Conservation (phyloP, 1,284 basidiomycete genomes). For the Ustanciosporium gigantosporum region DNA sequence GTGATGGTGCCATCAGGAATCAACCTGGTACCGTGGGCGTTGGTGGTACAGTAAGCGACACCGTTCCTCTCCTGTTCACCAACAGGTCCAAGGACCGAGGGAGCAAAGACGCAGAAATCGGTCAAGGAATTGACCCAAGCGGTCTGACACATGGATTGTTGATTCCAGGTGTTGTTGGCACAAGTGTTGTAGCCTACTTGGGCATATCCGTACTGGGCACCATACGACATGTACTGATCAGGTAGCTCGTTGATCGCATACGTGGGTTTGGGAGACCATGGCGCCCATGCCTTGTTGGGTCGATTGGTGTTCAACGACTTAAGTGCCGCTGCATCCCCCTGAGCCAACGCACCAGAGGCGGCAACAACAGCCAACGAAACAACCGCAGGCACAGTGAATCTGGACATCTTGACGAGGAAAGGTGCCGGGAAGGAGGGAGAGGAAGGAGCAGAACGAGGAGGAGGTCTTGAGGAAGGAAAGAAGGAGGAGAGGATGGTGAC, state of each 20-base stretch:
- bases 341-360: conserved; percentile 14
- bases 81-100: conserved; percentile 34
- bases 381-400: background rate
- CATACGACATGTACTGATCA: conserved; percentile 50
- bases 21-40: conserved; percentile 53
- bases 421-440: background rate
- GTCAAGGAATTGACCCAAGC: conserved; percentile 53
- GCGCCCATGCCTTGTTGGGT: conserved; percentile 49
- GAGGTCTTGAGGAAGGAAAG: background rate
- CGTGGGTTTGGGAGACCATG: conserved; percentile 50
- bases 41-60: conserved; percentile 58
- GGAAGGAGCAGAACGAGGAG: background rate
- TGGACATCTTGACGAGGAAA: background rate
- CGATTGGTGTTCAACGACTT: conserved; percentile 35
- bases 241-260: conserved; percentile 41
- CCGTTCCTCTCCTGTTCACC: conserved; percentile 50
- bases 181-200: conserved; percentile 52
- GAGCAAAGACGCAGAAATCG: conserved; percentile 57
- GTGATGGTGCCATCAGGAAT: conserved; percentile 56
- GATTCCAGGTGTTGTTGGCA: conserved; percentile 39
- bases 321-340: conserved; percentile 27
- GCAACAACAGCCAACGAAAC: background rate
- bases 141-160: conserved; percentile 51
- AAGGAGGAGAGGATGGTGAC: background rate
- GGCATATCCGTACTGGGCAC: conserved; percentile 23